phyloP scores from a whole-genome alignment of 108 stramenopile genomes.

The Pseudonitzschia multistriata region DNA sequence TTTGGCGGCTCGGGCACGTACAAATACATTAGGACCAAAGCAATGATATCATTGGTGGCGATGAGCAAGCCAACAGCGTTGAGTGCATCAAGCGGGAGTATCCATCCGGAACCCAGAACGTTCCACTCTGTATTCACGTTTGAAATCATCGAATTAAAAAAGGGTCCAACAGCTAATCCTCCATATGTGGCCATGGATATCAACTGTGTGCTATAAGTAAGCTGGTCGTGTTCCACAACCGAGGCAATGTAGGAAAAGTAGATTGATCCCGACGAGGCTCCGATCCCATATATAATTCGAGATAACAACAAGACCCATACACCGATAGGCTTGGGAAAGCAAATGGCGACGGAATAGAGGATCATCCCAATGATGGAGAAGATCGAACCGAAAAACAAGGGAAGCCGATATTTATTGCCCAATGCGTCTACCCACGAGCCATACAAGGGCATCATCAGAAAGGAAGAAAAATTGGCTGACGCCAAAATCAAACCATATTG shows the following conservation, averaged over 20 bases:
- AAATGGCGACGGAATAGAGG: neutral
- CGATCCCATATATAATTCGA: neutral
- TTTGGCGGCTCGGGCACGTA: neutral
- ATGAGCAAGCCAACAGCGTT: neutral
- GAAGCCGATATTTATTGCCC: neutral
- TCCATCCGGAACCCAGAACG: neutral
- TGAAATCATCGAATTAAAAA: neutral
- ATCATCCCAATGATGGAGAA: neutral
- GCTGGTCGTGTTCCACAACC: neutral
- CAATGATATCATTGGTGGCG: neutral
- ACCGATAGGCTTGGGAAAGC: neutral
- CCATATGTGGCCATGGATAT: neutral
- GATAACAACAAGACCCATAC: neutral
- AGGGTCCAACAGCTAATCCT: neutral
- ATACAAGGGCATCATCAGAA: neutral
- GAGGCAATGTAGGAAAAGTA: neutral
- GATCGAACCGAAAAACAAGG: neutral
- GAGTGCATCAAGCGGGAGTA: neutral
- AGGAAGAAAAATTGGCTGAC: neutral
- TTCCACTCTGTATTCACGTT: neutral
- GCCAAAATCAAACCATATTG: neutral
- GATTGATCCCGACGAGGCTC: neutral
- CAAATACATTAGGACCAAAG: neutral
- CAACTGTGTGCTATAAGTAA: neutral
- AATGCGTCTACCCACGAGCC: neutral